Evolutionary conservation across 2,329 filamentous ascomycete genomes (phyloP).

Genomic region (Gaeumannomyces sp.): DNA sequence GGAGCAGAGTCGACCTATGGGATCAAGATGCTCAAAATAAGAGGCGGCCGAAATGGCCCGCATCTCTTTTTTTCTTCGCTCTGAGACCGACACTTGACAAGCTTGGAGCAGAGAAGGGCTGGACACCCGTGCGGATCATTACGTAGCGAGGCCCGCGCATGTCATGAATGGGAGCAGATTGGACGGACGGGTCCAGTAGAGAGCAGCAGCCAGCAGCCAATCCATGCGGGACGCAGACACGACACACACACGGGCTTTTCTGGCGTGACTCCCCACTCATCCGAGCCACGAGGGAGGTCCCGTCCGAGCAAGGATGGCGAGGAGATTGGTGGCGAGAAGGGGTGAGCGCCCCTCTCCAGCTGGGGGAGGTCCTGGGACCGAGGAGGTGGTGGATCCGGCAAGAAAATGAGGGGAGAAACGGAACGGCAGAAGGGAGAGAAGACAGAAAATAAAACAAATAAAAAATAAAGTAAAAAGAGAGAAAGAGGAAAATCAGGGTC

Average conservation of each 20-base stretch:
- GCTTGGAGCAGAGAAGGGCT: neutral
- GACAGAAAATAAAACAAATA: neutral
- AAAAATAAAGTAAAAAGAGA: neutral
- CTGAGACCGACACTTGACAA: neutral
- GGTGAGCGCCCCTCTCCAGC: neutral
- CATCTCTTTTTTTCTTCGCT: neutral
- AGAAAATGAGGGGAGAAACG: neutral
- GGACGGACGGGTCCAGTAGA: too few relatives aligned
- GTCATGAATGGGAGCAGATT: neutral
- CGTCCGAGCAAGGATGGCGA: neutral
- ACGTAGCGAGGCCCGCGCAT: neutral
- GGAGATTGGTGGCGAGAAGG: neutral
- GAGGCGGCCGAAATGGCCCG: neutral
- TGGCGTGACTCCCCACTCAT: slow-evolving; percentile 1
- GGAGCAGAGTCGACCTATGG: too few relatives aligned
- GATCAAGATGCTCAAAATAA: neutral
- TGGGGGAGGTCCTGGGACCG: neutral
- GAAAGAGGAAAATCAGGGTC: neutral
- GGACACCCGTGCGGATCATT: neutral
- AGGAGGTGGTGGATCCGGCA: neutral
- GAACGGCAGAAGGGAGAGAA: neutral
- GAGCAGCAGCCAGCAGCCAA: neutral
- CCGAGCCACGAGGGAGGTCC: neutral
- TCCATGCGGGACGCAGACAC: neutral
- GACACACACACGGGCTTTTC: slow-evolving; percentile 1